phyloP scores from a whole-genome alignment of 225 moss, liverwort and hornwort genomes.

The Physcomitrellopsis africana region DNA sequence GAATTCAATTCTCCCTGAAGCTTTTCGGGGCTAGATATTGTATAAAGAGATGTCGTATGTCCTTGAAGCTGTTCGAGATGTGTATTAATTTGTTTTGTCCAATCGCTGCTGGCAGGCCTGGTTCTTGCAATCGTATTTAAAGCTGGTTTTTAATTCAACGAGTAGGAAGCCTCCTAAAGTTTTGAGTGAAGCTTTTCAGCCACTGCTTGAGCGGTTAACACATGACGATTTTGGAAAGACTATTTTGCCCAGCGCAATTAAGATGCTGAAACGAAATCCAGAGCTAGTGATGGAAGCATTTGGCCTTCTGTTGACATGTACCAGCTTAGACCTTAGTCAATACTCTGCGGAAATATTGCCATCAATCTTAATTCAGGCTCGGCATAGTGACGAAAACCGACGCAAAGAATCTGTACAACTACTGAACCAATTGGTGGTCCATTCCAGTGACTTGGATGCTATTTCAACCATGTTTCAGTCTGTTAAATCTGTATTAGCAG shows the following conservation, averaged over 20 bases:
- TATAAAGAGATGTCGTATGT: background rate
- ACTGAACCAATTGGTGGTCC: slow-evolving; percentile 72
- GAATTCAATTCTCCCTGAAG: background rate
- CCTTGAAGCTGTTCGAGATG: slow-evolving; percentile 22
- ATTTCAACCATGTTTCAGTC: slow-evolving; percentile 80
- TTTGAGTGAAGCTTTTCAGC: slow-evolving; percentile 82
- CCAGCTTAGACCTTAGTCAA: slow-evolving; percentile 87
- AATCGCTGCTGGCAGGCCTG: slow-evolving; percentile 48
- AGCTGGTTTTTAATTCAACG: slow-evolving; percentile 71
- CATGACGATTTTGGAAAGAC: slow-evolving; percentile 84
- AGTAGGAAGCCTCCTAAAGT: slow-evolving; percentile 69
- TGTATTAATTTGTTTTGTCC: slow-evolving; percentile 19
- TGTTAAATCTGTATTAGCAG: slow-evolving; percentile 77
- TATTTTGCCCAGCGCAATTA: slow-evolving; percentile 77
- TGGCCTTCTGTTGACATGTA: slow-evolving; percentile 72
- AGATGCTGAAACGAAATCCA: slow-evolving; percentile 96
- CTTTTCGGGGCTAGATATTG: background rate
- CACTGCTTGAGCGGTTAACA: slow-evolving; percentile 71
- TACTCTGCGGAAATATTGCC: slow-evolving; percentile 77
- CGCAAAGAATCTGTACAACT: slow-evolving; percentile 78
- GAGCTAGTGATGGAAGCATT: slow-evolving; percentile 96
- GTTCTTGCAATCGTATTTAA: slow-evolving; percentile 84
- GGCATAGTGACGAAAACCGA: slow-evolving; percentile 90
- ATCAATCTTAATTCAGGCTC: slow-evolving; percentile 82
- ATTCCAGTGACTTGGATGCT: slow-evolving; percentile 89